phyloP scores from a whole-genome alignment of 1,284 basidiomycete species.

The Irpex sp. region DNA sequence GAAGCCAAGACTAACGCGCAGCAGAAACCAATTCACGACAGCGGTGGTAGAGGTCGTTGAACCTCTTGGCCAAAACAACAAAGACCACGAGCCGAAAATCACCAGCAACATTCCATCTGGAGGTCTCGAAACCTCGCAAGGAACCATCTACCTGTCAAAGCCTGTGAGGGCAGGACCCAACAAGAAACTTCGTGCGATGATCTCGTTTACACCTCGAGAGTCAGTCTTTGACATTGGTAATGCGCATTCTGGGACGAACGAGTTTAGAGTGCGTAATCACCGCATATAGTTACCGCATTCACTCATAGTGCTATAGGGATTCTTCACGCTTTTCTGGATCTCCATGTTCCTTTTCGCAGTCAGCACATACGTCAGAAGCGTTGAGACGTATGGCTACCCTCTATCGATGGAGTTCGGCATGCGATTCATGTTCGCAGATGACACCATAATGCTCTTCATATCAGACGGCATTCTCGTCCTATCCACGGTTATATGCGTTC shows the following conservation, averaged over 20 bases:
- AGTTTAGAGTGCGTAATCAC: conserved; percentile 70
- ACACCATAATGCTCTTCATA: conserved; percentile 79
- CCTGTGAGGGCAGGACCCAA: conserved; percentile 61
- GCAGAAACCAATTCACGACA: conserved; percentile 8
- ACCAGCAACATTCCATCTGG: conserved; percentile 27
- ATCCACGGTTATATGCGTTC: conserved; percentile 75
- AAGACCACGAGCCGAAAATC: background rate
- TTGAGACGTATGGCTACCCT: conserved; percentile 73
- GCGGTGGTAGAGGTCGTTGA: conserved; percentile 10
- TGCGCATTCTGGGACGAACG: conserved; percentile 65
- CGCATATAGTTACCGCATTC: background rate
- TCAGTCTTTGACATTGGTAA: conserved; percentile 84
- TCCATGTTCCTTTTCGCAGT: conserved; percentile 79
- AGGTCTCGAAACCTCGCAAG: conserved; percentile 50
- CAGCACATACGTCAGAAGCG: conserved; percentile 71
- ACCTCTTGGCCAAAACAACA: background rate
- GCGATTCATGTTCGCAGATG: conserved; percentile 74
- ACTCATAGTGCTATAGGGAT: conserved; percentile 49
- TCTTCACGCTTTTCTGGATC: conserved; percentile 91
- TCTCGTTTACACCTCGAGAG: conserved; percentile 80
- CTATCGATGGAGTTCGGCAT: conserved; percentile 77
- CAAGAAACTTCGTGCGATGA: conserved; percentile 67
- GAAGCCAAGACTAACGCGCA: background rate
- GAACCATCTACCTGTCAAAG: conserved; percentile 69
- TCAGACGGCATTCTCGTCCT: conserved; percentile 80